These are phyloP conservation scores for Pyricularia pennisetigena DNA, from an alignment of 2,329 filamentous ascomycete species.

Conservation along the genomic window DNA sequence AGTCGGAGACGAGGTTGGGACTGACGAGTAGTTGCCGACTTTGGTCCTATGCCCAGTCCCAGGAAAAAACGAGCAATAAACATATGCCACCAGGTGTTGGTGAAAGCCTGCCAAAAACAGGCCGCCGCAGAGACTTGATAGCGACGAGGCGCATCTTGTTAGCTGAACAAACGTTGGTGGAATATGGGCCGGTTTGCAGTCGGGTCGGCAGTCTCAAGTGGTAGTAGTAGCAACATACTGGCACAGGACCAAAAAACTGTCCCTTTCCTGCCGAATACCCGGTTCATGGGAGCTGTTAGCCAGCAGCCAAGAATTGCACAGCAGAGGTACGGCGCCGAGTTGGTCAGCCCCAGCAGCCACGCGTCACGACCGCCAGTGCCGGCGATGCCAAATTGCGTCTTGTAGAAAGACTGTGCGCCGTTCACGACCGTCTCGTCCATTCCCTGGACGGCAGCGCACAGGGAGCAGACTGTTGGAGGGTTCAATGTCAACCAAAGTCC, in stretches of 20 bases:
- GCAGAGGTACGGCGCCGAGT: slow-evolving; percentile 53
- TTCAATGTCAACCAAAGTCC: background rate
- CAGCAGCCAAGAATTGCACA: slow-evolving; percentile 63
- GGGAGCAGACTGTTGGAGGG: slow-evolving; percentile 41
- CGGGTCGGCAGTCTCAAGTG: background rate
- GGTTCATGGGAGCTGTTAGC: slow-evolving; percentile 61
- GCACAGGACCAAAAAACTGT: slow-evolving; percentile 61
- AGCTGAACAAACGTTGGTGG: background rate
- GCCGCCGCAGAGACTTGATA: slow-evolving; percentile 7
- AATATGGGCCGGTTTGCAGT: too few relatives aligned
- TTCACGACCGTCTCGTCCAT: slow-evolving; percentile 66
- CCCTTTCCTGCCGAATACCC: slow-evolving; percentile 57
- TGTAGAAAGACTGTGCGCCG: slow-evolving; percentile 50
- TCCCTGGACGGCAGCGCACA: slow-evolving; percentile 60
- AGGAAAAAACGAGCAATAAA: slow-evolving; percentile 61
- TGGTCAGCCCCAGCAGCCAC: slow-evolving; percentile 38
- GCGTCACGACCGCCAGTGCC: slow-evolving; percentile 22
- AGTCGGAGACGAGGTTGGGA: slow-evolving; percentile 13
- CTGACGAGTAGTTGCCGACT: slow-evolving; percentile 52
- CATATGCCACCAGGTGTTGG: slow-evolving; percentile 51
- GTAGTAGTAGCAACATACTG: slow-evolving; percentile 10
- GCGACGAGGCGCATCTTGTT: background rate
- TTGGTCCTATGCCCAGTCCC: slow-evolving; percentile 62
- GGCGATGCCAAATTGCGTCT: slow-evolving; percentile 48
- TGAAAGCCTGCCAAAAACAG: slow-evolving; percentile 36